Conservation (phyloP, 345 rosid genomes). For the Arabidopsis thaliana region DNA sequence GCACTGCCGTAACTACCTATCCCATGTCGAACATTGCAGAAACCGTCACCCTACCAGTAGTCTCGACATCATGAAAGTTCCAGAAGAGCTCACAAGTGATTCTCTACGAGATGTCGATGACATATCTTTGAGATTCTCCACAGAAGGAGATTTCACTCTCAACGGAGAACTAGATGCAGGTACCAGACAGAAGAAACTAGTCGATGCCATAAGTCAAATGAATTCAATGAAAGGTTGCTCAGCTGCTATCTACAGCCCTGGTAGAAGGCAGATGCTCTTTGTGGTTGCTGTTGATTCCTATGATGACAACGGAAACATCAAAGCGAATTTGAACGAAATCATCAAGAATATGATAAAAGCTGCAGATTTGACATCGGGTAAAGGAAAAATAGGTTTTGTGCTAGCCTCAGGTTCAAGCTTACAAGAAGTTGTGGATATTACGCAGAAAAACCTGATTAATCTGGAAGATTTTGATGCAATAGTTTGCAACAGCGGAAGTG, state of each 20-base stretch:
- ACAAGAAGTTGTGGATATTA: constrained; percentile 59
- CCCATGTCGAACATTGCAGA: constrained; percentile 80
- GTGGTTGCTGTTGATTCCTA: constrained; percentile 79
- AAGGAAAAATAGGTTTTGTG: constrained; percentile 67
- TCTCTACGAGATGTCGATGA: constrained; percentile 83
- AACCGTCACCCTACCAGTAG: constrained; percentile 78
- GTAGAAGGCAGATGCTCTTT: constrained; percentile 80
- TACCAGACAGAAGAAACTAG: constrained; percentile 70
- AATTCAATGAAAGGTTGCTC: constrained; percentile 54
- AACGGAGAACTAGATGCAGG: constrained; percentile 72
- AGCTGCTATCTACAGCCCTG: constrained; percentile 56
- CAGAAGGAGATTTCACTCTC: constrained; percentile 74
- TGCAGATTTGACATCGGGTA: constrained; percentile 53
- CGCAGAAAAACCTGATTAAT: constrained; percentile 58
- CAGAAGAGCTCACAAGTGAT: constrained; percentile 87
- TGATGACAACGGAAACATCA: constrained; percentile 50
- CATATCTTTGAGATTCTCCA: constrained; percentile 78
- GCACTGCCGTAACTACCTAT: constrained; percentile 87
- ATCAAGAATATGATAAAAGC: constrained; percentile 73
- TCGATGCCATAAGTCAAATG: constrained; percentile 63
- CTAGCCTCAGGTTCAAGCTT: constrained; percentile 69
- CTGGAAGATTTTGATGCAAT: constrained; percentile 83
- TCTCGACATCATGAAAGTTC: constrained; percentile 66
- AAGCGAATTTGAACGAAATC: constrained; percentile 52
- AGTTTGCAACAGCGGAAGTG: constrained; percentile 86